Base-by-base conservation (phyloP, 495 filamentous ascomycete genomes). In the Massariosphaeria phaeospora region DNA sequence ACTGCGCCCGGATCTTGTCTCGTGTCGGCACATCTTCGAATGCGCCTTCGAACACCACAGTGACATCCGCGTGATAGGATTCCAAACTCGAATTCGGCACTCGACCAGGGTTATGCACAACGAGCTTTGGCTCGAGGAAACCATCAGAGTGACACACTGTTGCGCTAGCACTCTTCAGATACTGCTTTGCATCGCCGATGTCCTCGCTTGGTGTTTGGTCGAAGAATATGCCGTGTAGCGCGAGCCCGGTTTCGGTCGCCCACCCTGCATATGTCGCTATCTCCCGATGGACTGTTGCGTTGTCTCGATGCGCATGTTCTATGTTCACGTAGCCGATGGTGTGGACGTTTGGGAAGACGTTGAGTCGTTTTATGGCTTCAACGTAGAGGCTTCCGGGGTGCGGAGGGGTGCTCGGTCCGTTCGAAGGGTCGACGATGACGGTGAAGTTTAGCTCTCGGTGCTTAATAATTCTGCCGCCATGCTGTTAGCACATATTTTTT, bases 171-270 rank as follows among this genome's bases (percentile, higher is more conserved):
- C 40, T 55, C 21, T 38, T n/a, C 41, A 73, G 62, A 43, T 73
- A 73, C 0, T 49, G 54, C 23, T 65, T 63, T 21, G 38, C 55
- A n/a, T 45, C 54, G 0, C 55, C 30, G 15, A 64, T 50, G 39
- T 67, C 61, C 13, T 54, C 62, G 34, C 55, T 60, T 13, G 56
- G 33, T 5, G 56, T 59, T 34, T 63, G 55, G 48, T 63, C 60
- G 21, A 63, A 56, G 36, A 63, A 63, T 24, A 63, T 55, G 6
- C 60, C 60, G 7, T 41, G 13, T 25, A 63, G 26, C 5, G 38
- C 49, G n/a, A 58, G 44, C n/a, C 35, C 27, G 1, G 24, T 8
- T 12, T 55, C 24, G 10, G 5, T n/a, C 3, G 55, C 45, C 60
- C 60, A 59, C 17, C 23, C 17, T 0, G 49, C 60, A 44, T 63